Base-by-base conservation (phyloP, 441 rosid genomes). In the Brassica hybrid region DNA sequence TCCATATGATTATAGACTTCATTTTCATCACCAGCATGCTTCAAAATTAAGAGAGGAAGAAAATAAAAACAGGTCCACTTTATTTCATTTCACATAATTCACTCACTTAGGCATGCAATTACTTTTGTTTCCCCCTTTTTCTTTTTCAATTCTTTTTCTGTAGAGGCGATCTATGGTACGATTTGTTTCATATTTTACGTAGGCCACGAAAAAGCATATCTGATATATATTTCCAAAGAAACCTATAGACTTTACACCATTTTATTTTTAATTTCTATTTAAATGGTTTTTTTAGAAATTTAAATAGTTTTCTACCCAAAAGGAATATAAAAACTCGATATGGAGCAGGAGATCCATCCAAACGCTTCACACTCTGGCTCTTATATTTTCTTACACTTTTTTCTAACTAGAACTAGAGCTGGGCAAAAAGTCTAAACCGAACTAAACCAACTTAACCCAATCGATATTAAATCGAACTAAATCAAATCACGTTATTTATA, bases 11-110 rank as follows among this genome's bases (percentile, higher is more conserved):
- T 71, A 52, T 71, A 80, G 67, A 80, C 70, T 75, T 60, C 74
- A 14, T 71, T 80, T 65, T 80, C 80, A 80, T 71, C 73, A 80
- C 76, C 77, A 72, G 83, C 83, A 80, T 80, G 83, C 83, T 80
- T 75, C 83, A 80, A 80, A 80, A 69, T 80, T 80, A 80, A 71
- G 80, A 80, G 52, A 80, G 7, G 59, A 60, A 65, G 75, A 27
- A 69, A 72, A 16, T 4, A 17, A 79, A 56, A 70, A 56, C 69
- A 65, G 77, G 76, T 69, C 83, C 80, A 75, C 83, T 71, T 65
- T 67, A 66, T 75, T 66, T 80, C 83, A 66, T 80, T 80, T 80
- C 83, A 80, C 76, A 80, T 80, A 75, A 80, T 75, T 80, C 71
- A 75, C 13, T 66, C 80, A 60, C 70, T 71, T 60, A 71, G 80